These are phyloP conservation scores for Coleophoma cylindrospora DNA, from an alignment of 2,329 filamentous ascomycete species.

Conservation along the genomic window DNA sequence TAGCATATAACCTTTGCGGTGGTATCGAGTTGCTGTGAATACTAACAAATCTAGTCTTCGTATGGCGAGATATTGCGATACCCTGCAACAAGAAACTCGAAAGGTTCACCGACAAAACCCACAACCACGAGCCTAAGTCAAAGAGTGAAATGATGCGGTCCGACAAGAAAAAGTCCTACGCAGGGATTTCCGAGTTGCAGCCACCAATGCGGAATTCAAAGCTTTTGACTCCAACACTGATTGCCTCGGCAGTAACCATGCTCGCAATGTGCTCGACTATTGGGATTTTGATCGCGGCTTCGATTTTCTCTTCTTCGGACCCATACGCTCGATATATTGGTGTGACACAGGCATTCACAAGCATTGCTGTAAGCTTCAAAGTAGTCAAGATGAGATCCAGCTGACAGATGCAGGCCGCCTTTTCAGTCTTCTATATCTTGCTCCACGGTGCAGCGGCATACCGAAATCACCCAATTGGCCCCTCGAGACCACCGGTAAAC, in stretches of 20 bases:
- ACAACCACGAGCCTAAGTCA: background rate
- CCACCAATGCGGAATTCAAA: slow-evolving; percentile 7
- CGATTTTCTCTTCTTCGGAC: slow-evolving; percentile 4
- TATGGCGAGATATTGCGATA: background rate
- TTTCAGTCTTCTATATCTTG: slow-evolving; percentile 16
- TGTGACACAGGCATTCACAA: slow-evolving; percentile 9
- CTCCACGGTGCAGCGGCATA: slow-evolving; percentile 13
- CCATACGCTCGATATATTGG: slow-evolving; percentile 8
- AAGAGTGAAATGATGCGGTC: slow-evolving; percentile 3
- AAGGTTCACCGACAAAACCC: no score
- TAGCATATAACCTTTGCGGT: slow-evolving; percentile 2
- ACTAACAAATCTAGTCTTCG: background rate
- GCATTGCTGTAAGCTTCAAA: slow-evolving; percentile 14
- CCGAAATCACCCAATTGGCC: slow-evolving; percentile 14
- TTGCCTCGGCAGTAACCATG: slow-evolving; percentile 7
- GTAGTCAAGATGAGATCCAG: background rate
- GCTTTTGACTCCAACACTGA: slow-evolving; percentile 14
- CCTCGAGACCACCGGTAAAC: slow-evolving; percentile 11
- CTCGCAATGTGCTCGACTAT: slow-evolving; percentile 7
- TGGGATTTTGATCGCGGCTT: slow-evolving; percentile 3
- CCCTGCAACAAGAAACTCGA: no score
- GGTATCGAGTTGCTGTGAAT: background rate
- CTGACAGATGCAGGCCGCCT: slow-evolving; percentile 8
- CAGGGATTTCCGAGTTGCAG: background rate
- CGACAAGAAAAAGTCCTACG: background rate